Evolutionary conservation across 345 rosid species (phyloP), one percentile per base, ranked within the genome.

Genomic region (Cardamine chenopodiifolia): DNA sequence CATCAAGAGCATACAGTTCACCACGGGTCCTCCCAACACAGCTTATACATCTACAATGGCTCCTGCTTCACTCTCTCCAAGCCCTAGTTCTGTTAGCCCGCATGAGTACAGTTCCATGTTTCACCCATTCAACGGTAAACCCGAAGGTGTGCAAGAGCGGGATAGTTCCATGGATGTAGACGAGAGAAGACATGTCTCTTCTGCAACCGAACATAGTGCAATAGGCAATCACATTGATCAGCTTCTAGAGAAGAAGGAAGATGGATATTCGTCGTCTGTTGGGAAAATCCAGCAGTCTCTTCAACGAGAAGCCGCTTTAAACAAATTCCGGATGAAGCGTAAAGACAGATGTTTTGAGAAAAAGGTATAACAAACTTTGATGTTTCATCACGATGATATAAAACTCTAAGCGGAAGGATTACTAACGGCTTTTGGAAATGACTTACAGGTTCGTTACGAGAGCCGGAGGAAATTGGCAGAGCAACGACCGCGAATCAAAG

Each of bases 261-360:
- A 83, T 2, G 82, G 78, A 70, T 54, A 67, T 9, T 73, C 73
- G 6, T 55, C 76, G 9, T 79, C 79, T 8, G 71, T 65, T 3
- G 85, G 84, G 64, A 84, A 76, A 80, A 50, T 78, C 0, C 83
- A 77, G 39, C 83, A 82, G 11, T 85, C 96, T 39, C 74, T 73
- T 14, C 90, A 84, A 81, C 88, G 99, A 65, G 96, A 92, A 86
- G 98, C 92, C 2, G 99, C 98, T 72, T 80, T 95, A 15, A 87
- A 22, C 39, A 92, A 92, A 81, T 95, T 95, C 77, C 89, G 99
- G 35, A 40, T 89, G 86, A 95, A 95, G 86, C 93, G 97, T 12
- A 95, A 95, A 70, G 99, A 92, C 57, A 86, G 98, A 72, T 92
- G 99, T 83, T 95, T 72, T 58, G 97, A 89, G 68, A 95, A 92